Evolutionary conservation across 2,329 filamentous ascomycete genomes (phyloP).

Genomic region (Blastomyces gilchristii): DNA sequence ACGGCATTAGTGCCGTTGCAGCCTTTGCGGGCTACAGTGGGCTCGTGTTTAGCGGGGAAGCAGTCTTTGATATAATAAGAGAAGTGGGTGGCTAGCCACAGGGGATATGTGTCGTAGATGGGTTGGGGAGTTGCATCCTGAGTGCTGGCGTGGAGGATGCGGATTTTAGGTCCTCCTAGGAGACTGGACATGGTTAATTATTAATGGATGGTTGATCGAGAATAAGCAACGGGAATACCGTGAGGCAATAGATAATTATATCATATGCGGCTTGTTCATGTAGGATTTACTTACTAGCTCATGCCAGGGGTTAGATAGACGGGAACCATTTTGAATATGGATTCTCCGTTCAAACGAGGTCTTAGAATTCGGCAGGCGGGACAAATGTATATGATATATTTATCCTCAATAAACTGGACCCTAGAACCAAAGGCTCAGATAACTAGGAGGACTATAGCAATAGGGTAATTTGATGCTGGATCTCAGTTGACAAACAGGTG

Average conservation of each 20-base stretch:
- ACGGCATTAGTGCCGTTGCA: constrained; percentile 12
- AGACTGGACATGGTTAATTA: constrained; percentile 7
- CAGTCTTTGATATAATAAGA: constrained; percentile 12
- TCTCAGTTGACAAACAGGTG: not conserved
- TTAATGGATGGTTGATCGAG: not conserved
- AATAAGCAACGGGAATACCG: not conserved
- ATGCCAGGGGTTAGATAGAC: not conserved
- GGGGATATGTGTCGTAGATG: constrained; percentile 11
- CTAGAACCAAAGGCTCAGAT: not conserved
- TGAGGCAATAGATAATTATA: not conserved
- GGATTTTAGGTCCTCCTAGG: constrained; percentile 9
- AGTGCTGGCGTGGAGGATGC: constrained; percentile 9
- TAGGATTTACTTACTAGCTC: not conserved
- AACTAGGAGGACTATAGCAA: not conserved
- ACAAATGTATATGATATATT: not conserved
- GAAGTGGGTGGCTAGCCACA: constrained; percentile 11
- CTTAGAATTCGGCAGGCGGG: not conserved
- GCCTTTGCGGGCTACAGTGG: constrained; percentile 11
- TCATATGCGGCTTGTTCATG: too few relatives aligned
- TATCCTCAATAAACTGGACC: not conserved
- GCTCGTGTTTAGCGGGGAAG: constrained; percentile 8
- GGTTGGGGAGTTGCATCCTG: constrained; percentile 8
- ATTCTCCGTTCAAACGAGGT: not conserved
- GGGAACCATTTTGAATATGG: not conserved
- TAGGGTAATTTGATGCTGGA: not conserved